Conservation (phyloP, 179 eudicot species). For the Carnegiea gigantea region DNA sequence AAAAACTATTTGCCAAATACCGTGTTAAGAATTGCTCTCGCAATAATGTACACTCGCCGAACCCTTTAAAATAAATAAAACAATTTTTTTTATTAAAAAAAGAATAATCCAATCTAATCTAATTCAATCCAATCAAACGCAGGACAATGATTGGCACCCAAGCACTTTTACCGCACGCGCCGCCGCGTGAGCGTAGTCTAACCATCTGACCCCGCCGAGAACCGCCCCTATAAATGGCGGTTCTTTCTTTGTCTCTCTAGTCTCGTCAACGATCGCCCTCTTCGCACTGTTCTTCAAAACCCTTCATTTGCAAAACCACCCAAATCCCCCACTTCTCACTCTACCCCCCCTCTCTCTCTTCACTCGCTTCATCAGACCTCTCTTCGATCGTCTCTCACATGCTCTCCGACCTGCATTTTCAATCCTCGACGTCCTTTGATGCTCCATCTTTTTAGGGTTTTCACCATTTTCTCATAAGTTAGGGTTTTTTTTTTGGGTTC, state of each 20-base stretch:
- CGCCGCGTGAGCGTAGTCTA: conserved; percentile 9
- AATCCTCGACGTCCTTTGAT: conserved; percentile 2
- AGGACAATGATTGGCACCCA: too few species aligned
- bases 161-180: conserved; percentile 3
- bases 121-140: too few species aligned
- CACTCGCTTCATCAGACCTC: not conserved
- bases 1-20: too few species aligned
- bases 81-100: too few species aligned
- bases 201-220: not conserved
- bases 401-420: conserved; percentile 18
- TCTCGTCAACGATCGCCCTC: conserved; percentile 36
- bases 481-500: not conserved
- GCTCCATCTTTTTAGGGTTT: conserved; percentile 36
- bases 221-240: conserved; percentile 37
- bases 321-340: not conserved
- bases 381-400: not conserved
- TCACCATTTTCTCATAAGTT: conserved; percentile 8
- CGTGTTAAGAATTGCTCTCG: too few species aligned
- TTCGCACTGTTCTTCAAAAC: conserved; percentile 27
- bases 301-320: conserved; percentile 25
- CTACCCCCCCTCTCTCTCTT: conserved; percentile 10
- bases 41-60: too few species aligned
- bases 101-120: too few species aligned
- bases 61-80: too few species aligned
- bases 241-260: not conserved